These are phyloP conservation scores for Naegleria lovaniensis DNA, from an alignment of 208 protist species.

Conservation along the genomic window DNA sequence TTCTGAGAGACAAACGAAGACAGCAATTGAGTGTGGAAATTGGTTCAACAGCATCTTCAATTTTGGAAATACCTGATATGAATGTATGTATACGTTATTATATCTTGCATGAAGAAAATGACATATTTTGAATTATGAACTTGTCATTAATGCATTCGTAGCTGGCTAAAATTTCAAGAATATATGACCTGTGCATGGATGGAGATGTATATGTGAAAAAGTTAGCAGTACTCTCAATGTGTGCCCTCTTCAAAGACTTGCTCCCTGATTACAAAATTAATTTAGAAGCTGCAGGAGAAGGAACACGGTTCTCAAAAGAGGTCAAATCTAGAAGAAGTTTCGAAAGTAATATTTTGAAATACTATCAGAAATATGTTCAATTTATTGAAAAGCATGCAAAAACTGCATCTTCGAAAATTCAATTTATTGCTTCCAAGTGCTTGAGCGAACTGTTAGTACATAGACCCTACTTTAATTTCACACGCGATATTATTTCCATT, in stretches of 20 bases:
- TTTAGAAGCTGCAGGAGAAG: not conserved
- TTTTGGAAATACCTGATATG: not conserved
- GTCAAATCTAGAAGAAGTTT: not conserved
- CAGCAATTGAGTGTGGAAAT: not conserved
- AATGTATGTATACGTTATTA: too few relatives aligned
- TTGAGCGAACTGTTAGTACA: not conserved
- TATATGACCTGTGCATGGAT: not conserved
- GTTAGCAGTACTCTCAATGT: not conserved
- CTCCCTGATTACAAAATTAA: constrained; percentile 24
- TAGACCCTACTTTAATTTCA: constrained; percentile 5
- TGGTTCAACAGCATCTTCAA: not conserved
- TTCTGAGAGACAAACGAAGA: not conserved
- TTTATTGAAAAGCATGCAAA: not conserved
- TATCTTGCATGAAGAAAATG: not conserved
- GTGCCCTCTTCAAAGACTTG: not conserved
- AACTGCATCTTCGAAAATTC: not conserved
- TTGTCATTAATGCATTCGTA: not conserved
- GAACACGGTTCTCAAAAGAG: not conserved
- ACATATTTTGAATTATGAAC: not conserved
- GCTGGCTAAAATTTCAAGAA: not conserved
- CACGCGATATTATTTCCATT: not conserved
- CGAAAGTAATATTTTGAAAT: not conserved
- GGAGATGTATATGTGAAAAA: not conserved
- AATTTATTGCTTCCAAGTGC: not conserved
- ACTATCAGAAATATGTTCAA: not conserved